phyloP scores from a whole-genome alignment of 345 rosid genomes.

The Eutrema japonicum region DNA sequence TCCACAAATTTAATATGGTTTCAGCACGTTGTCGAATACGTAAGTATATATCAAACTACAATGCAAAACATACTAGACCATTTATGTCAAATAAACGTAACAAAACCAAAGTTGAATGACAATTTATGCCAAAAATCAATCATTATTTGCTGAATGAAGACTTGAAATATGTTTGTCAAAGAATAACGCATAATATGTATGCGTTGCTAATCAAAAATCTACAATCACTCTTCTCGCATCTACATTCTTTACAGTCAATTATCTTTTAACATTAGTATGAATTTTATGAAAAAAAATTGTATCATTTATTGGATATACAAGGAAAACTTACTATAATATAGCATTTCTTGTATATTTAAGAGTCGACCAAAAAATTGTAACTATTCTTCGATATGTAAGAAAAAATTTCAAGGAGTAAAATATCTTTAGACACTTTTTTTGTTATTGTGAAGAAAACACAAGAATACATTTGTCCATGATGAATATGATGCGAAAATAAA shows the following conservation, averaged over 20 bases:
- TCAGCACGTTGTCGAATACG: background rate
- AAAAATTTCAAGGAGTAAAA: too few relatives aligned
- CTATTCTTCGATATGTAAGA: too few relatives aligned
- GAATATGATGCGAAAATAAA: conserved; percentile 24
- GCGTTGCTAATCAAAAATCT: background rate
- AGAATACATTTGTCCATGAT: conserved; percentile 25
- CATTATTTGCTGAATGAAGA: background rate
- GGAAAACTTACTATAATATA: too few relatives aligned
- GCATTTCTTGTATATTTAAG: too few relatives aligned
- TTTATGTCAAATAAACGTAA: background rate
- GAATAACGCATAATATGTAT: too few relatives aligned
- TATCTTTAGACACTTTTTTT: background rate
- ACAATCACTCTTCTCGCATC: background rate
- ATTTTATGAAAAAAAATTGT: too few relatives aligned
- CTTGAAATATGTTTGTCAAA: too few relatives aligned
- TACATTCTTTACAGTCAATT: background rate
- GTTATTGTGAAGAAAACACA: background rate
- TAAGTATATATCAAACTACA: background rate
- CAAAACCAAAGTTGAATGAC: too few relatives aligned
- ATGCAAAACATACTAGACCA: background rate
- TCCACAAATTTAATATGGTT: background rate
- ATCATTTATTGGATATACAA: too few relatives aligned
- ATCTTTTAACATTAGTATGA: background rate
- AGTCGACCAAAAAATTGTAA: too few relatives aligned
- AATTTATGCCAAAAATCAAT: background rate